A percentile compares a stretch with the other conserved stretches of the same genome.
Evolutionary conservation across 1,284 basidiomycete genomes (phyloP).

Genomic region (Dichomitus squalens): DNA sequence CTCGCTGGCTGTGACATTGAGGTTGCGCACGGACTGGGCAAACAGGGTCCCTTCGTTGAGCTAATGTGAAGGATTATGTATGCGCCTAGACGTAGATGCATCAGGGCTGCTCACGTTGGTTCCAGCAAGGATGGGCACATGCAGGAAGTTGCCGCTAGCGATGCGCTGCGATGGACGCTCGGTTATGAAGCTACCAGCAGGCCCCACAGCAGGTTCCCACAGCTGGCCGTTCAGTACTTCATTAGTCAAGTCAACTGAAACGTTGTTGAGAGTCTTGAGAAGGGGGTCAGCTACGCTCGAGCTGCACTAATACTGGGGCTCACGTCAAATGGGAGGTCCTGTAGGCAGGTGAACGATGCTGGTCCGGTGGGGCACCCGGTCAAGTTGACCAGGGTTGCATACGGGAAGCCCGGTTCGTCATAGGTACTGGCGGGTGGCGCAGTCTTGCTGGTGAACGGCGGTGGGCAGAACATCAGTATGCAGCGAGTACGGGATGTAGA

Average conservation of each 20-base stretch:
- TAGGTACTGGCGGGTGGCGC: conserved; percentile 53
- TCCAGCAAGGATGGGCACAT: conserved; percentile 56
- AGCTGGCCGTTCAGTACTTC: conserved; percentile 53
- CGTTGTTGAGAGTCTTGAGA: conserved; percentile 44
- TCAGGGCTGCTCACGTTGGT: conserved; percentile 48
- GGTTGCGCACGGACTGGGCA: conserved; percentile 38
- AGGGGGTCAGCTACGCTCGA: not conserved
- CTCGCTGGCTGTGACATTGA: conserved; percentile 38
- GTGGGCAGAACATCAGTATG: not conserved
- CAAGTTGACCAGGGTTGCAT: conserved; percentile 45
- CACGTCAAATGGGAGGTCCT: conserved; percentile 50
- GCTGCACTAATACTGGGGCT: not conserved
- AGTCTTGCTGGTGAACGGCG: conserved; percentile 48
- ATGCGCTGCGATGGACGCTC: conserved; percentile 51
- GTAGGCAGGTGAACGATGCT: conserved; percentile 49
- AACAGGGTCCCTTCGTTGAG: conserved; percentile 55
- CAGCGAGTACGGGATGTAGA: not conserved
- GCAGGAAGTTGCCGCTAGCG: conserved; percentile 50
- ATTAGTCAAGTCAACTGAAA: conserved; percentile 49
- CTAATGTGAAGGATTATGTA: conserved; percentile 35
- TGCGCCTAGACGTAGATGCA: not conserved
- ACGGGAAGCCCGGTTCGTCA: conserved; percentile 58
- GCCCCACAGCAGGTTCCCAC: conserved; percentile 61
- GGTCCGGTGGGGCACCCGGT: conserved; percentile 48
- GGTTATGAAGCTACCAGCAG: conserved; percentile 51